Conservation (phyloP, 176 grass and related monocot genomes). For the Oryza nivara region DNA sequence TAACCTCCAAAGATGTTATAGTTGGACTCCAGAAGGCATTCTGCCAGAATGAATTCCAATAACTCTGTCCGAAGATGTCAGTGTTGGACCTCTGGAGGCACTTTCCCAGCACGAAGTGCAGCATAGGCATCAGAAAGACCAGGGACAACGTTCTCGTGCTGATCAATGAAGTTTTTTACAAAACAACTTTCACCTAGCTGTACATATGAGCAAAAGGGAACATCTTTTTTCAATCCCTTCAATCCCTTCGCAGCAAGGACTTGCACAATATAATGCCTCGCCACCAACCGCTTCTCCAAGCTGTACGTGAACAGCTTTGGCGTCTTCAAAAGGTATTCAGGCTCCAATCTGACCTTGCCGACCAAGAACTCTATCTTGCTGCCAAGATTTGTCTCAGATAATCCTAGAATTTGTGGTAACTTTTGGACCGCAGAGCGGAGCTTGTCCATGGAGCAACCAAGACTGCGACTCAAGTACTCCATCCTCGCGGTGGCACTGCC, state of each 20-base stretch:
- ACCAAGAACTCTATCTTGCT: conserved; percentile 33
- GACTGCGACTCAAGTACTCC: conserved; percentile 18
- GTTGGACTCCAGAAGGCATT: too few species aligned
- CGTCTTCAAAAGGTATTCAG: background rate
- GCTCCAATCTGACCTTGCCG: background rate
- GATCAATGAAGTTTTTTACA: background rate
- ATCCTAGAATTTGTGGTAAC: background rate
- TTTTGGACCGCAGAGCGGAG: background rate
- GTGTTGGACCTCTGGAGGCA: too few species aligned
- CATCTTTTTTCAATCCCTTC: too few species aligned
- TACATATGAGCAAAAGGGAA: too few species aligned
- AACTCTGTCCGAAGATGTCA: too few species aligned
- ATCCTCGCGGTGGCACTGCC: background rate
- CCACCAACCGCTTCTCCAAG: conserved; percentile 35
- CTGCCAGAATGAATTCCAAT: too few species aligned
- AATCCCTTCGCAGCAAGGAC: background rate
- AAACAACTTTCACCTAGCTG: background rate
- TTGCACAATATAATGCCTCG: background rate
- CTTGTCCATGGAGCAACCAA: conserved; percentile 33
- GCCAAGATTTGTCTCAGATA: background rate
- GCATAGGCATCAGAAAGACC: background rate
- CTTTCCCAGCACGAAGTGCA: background rate
- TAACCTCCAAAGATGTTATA: too few species aligned
- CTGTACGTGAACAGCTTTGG: conserved; percentile 5
- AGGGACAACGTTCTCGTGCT: background rate